Conservation (phyloP, 2,329 filamentous ascomycete species). For the Gaeumannomyces sp. region DNA sequence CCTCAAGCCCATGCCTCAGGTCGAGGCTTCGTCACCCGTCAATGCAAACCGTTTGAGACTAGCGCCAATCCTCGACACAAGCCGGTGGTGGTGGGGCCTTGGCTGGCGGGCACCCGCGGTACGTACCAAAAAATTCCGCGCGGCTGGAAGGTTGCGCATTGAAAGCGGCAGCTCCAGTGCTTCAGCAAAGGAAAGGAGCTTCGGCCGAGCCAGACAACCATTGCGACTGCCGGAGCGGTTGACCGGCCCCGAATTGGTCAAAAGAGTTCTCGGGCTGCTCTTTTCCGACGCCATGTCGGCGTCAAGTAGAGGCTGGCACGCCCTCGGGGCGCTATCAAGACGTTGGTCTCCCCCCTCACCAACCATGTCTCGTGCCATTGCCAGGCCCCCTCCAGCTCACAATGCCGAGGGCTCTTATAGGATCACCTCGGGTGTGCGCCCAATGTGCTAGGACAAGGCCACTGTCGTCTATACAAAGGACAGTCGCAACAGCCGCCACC, state of each 20-base stretch:
- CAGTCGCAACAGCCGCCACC: slow-evolving; percentile 28
- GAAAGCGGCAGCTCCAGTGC: background rate
- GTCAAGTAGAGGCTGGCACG: slow-evolving; percentile 50
- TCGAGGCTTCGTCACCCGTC: background rate
- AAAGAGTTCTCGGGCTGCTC: background rate
- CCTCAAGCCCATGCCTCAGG: background rate
- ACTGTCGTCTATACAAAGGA: slow-evolving; percentile 16
- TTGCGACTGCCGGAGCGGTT: background rate
- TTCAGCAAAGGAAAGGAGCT: background rate
- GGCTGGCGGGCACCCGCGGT: background rate
- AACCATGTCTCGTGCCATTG: background rate
- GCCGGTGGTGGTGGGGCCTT: background rate
- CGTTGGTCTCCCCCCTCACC: background rate
- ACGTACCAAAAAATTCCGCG: background rate
- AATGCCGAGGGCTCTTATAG: slow-evolving; percentile 11
- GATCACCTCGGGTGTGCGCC: slow-evolving; percentile 24
- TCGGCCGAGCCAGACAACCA: background rate
- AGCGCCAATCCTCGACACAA: background rate
- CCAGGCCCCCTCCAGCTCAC: background rate
- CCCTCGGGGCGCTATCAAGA: slow-evolving; percentile 32
- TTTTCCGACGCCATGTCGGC: slow-evolving; percentile 37
- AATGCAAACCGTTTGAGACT: background rate
- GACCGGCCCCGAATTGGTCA: background rate
- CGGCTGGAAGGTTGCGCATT: background rate
- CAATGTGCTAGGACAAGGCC: slow-evolving; percentile 29